Conservation (phyloP, 83 land plant genomes). For the Picea abies region DNA sequence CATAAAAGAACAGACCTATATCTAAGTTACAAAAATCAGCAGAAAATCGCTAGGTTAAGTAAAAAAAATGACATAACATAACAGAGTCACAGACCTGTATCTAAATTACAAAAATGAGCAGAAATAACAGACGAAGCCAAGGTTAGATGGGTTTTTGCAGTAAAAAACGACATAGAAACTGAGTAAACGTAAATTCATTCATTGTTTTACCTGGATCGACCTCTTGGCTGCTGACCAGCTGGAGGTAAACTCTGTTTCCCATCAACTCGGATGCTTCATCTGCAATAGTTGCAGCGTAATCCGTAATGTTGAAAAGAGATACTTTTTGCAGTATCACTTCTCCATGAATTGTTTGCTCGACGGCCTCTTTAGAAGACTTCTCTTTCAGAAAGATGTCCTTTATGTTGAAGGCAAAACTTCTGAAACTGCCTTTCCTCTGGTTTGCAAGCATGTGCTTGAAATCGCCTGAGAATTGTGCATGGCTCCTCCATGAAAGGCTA, state of each 20-base stretch:
- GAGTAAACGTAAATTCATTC: neutral
- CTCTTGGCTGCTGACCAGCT: constrained; percentile 2
- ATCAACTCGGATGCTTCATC: neutral
- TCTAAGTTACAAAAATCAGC: neutral
- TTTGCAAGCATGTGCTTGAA: neutral
- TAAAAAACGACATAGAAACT: neutral
- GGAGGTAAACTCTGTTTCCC: constrained; percentile 2
- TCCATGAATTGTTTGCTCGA: neutral
- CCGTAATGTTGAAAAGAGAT: neutral
- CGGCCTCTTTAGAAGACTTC: neutral
- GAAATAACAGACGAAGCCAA: neutral
- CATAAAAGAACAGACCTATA: neutral
- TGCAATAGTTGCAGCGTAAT: neutral
- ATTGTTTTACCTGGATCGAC: neutral
- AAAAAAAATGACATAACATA: neutral
- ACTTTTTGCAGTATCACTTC: constrained; percentile 4
- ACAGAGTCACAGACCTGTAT: neutral
- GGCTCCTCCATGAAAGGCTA: neutral
- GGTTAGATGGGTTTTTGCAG: neutral
- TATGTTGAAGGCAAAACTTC: neutral
- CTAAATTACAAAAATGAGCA: neutral
- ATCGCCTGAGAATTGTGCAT: neutral
- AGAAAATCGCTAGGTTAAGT: neutral
- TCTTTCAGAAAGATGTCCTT: too few relatives aligned
- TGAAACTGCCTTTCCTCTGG: neutral